Evolutionary conservation across 352 stramenopile species (phyloP), one percentile per base, ranked within the genome.

Genomic region (Halophytophthora batemanensis): DNA sequence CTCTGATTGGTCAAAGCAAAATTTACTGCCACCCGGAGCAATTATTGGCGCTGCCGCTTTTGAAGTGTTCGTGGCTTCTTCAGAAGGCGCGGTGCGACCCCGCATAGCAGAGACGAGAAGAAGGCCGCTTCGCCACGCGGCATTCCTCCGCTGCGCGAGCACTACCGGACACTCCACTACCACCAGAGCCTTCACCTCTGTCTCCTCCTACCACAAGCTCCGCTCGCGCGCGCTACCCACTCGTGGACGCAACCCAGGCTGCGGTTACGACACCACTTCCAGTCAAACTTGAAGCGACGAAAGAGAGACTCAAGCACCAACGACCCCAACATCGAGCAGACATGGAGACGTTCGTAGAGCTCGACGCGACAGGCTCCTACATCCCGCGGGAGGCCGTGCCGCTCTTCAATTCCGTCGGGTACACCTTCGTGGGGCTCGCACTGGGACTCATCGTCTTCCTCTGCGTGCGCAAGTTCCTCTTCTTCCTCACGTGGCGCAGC

Each of bases 401-500:
- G 55, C 64, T 82, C 31, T 84, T 87, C 62, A 79, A 80, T 48
- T 79, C 61, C 23, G 56, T 84, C 10, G 66, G 74, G 59, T 81
- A 78, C 56, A 69, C 66, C 33, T 66, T 86, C 64, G 66, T 86
- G 50, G 63, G 61, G 17, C 41, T 86, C 15, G 54, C 56, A 4
- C 42, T 75, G 11, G 47, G 65, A 29, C 50, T 92, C 37, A 67
- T 74, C 44, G 37, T 59, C 45, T 90, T 89, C 54, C 53, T 90
- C 36, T 62, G 68, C 49, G 65, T 87, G 48, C 79, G 75, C 49
- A 87, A 86, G 25, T 64, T 86, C 37, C 69, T 90, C 46, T 88
- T 89, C 61, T 90, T 82, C 64, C 79, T 90, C 62, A 90, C 79
- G 37, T 87, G 75, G 77, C 77, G 71, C 56, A 84, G 77, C 64